phyloP scores from a whole-genome alignment of 371 early-diverging fungal species.

The Rhizomucor pusillus region DNA sequence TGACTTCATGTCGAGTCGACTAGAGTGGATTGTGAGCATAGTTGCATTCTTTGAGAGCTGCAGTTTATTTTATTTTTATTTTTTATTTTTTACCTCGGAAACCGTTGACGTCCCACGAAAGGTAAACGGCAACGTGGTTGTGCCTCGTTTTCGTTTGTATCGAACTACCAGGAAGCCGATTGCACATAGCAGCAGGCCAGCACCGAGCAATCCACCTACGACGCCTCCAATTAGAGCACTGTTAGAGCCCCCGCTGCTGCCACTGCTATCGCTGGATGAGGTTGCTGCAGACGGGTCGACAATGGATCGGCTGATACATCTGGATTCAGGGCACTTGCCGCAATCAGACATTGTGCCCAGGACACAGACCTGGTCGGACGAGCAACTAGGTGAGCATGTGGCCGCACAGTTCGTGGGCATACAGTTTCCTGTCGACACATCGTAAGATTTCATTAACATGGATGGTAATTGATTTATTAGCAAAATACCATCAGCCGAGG shows the following conservation, averaged over 20 bases:
- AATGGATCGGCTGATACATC: conserved; percentile 25
- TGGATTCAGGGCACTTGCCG: conserved; percentile 36
- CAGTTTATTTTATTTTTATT: background rate
- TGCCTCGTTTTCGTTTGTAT: conserved; percentile 21
- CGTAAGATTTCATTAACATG: no score
- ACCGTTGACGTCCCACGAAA: conserved; percentile 13
- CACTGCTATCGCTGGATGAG: background rate
- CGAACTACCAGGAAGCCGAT: conserved; percentile 18
- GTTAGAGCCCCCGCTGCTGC: conserved; percentile 9
- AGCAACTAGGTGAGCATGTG: conserved; percentile 31
- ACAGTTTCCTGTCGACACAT: conserved; percentile 9
- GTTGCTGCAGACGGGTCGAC: conserved; percentile 10
- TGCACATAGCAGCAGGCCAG: conserved; percentile 26
- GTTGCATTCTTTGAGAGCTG: background rate
- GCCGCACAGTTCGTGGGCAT: conserved; percentile 28
- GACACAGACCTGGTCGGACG: conserved; percentile 27
- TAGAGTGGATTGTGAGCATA: background rate
- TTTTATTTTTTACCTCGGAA: background rate
- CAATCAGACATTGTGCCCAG: conserved; percentile 37
- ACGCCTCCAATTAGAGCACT: conserved; percentile 29
- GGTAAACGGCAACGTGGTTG: conserved; percentile 25
- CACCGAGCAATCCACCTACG: conserved; percentile 43
- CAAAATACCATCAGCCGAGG: no score
- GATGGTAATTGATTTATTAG: no score
- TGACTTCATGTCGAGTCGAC: conserved; percentile 16